Base-by-base conservation (phyloP, 495 filamentous ascomycete species). In the Aspergillus egyptiacus region DNA sequence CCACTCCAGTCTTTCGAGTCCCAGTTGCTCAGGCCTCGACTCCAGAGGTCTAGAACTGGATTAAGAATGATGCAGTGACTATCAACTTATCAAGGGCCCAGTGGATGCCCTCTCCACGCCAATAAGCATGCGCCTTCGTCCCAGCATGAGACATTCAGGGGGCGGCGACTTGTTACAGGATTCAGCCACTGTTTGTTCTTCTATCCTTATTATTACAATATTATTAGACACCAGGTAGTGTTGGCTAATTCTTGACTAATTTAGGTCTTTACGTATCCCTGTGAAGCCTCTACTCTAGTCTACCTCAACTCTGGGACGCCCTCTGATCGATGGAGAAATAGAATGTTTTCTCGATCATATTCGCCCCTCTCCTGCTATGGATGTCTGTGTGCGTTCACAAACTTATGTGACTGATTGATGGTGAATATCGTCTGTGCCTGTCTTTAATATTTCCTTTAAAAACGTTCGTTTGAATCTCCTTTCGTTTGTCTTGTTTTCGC, bases 111-210 rank as follows among this genome's bases (percentile, higher is more conserved):
- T 36, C 22, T 10, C 24, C 8, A 22, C 34, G 34, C 46, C 46
- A 48, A 48, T 48, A 19, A 48, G 25, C n/a, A 27, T 23, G 18
- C 33, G 23, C 28, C 20, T 28, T 38, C n/a, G 13, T n/a, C 38
- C 23, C 43, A 37, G 11, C 35, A 46, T 52, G 54, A 57, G 54
- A 57, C 54, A 57, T 46, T 52, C 49, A 52, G 54, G 54, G 54
- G n/a, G n/a, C n/a, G n/a, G 49, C 40, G 45, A 53, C 10, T 33
- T 30, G 54, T 52, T 41, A 30, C 48, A 49, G 48, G 34, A 40
- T 56, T 46, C 22, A 52, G 38, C 45, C 43, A 38, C 24, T 36
- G 24, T 27, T 10, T 31, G 25, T 22, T 18, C 38, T 15, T 15
- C 33, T 25, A 18, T 44, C 41, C 18, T 20, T 28, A 14, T 33